Percentiles rank a stretch among this genome's conserved stretches.
phyloP scores from a whole-genome alignment of 768 basidiomycete species.

The Lactarius tabidus region DNA sequence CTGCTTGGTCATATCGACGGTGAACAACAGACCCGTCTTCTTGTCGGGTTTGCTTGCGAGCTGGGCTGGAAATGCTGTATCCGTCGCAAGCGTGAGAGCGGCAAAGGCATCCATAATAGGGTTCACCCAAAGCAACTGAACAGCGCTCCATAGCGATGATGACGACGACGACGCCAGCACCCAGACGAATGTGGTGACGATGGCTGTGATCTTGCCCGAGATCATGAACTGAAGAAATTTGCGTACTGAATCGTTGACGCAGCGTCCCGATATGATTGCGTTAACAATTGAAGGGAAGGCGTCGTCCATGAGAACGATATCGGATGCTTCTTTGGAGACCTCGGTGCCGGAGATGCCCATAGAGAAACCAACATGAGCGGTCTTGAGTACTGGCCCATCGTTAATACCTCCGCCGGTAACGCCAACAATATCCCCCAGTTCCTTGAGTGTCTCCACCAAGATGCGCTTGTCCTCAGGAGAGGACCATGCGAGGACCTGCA shows the following conservation, averaged over 20 bases:
- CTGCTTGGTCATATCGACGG: slow-evolving; percentile 94
- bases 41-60: slow-evolving; percentile 89
- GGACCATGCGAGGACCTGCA: slow-evolving; percentile 97
- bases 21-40: slow-evolving; percentile 85
- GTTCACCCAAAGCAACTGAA: slow-evolving; percentile 98
- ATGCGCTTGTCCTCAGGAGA: slow-evolving; percentile 97
- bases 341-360: slow-evolving; percentile 97
- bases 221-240: slow-evolving; percentile 98
- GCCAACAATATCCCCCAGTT: slow-evolving; percentile 85
- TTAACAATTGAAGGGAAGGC: slow-evolving; percentile 95
- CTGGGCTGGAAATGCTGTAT: slow-evolving; percentile 76
- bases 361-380: slow-evolving; percentile 94
- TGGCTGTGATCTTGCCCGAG: slow-evolving; percentile 92
- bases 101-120: slow-evolving; percentile 99
- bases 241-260: slow-evolving; percentile 95
- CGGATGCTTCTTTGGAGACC: slow-evolving; percentile 97
- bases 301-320: slow-evolving; percentile 98
- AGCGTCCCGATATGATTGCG: slow-evolving; percentile 98
- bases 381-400: slow-evolving; percentile 93
- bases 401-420: slow-evolving; percentile 99
- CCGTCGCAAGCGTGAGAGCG: slow-evolving; percentile 94
- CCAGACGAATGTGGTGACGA: slow-evolving; percentile 87
- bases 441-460: slow-evolving; percentile 85
- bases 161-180: slow-evolving; percentile 77
- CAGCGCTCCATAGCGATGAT: slow-evolving; percentile 84